Evolutionary conservation across 305 asterid species (phyloP).

Genomic region (Fraxinus floribunda): DNA sequence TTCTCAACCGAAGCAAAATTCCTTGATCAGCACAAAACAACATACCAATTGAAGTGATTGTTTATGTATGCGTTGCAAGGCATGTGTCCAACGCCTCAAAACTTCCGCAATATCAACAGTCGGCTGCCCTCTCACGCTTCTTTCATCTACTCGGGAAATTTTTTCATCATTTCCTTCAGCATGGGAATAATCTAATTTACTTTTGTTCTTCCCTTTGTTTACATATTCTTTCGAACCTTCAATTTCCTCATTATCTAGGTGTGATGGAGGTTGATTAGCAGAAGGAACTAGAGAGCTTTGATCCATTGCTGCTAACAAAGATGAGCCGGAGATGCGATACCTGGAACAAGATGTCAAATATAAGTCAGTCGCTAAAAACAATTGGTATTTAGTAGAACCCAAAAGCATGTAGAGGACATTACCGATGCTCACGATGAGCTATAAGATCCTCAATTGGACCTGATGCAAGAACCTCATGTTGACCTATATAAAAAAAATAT

Average conservation of each 20-base stretch:
- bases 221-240: constrained; percentile 47
- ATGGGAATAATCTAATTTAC: constrained; percentile 37
- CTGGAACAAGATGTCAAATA: constrained; percentile 45
- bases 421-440: constrained; percentile 99
- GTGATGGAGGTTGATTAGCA: constrained; percentile 48
- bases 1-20: constrained; percentile 22
- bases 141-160: constrained; percentile 63
- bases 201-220: constrained; percentile 38
- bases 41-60: constrained; percentile 90
- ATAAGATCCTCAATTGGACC: constrained; percentile 99
- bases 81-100: constrained; percentile 97
- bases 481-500: constrained; percentile 54
- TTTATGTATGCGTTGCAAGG: constrained; percentile 92
- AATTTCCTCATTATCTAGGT: constrained; percentile 50
- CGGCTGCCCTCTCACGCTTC: constrained; percentile 77
- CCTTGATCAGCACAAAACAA: constrained; percentile 27
- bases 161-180: constrained; percentile 56
- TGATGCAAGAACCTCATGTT: constrained; percentile 96
- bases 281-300: constrained; percentile 68
- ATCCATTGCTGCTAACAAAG: constrained; percentile 94
- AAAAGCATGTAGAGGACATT: constrained; percentile 24
- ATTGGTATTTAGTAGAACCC: constrained; percentile 23
- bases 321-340: constrained; percentile 97
- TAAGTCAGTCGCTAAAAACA: constrained; percentile 15
- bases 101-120: constrained; percentile 96